Evolutionary conservation across 805 yeast species (phyloP), one percentile per base, ranked within the genome.

Genomic region (Metschnikowia cerradonensis): DNA sequence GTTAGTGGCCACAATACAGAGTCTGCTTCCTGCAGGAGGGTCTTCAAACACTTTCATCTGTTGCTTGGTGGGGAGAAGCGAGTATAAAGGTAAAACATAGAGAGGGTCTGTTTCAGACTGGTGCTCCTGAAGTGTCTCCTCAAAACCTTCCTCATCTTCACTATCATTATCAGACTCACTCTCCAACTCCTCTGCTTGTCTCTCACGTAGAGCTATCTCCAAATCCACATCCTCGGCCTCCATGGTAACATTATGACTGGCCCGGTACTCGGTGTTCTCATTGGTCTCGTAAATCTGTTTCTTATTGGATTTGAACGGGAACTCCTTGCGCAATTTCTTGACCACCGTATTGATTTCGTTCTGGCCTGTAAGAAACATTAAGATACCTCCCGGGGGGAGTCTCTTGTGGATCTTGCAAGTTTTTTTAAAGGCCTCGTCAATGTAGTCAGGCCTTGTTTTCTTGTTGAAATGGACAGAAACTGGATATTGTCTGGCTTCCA

Each of bases 1-100:
- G 64, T 94, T 94, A 1, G 99, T 94, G 4, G 99, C 96, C 32
- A 94, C 89, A 37, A 94, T 86, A 73, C 97, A 90, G 8, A 94
- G 67, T 60, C 99, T 77, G 38, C 90, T 79, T 4, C 96, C 96
- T 23, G 73, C 70, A 2, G 99, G 99, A 2, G 97, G 96, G 0
- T 76, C 73, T 50, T 88, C 80, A 64, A 94, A 94, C 2, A 94
- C 96, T 63, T 84, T 88, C 90, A 94, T 84, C 70, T 94, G 99
- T 62, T 94, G 96, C 43, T 80, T 81, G 0, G 98, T 90, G n/a
- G 99, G 96, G 36, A 94, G 73, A 42, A 94, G 72, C 6, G 99
- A 92, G 67, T 94, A 94, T 31, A 94, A 75, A 0, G 99, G 99
- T 23, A 94, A 73, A 0, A 94, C 97, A 62, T 88, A 89, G 37